Percentiles rank a stretch among this genome's conserved stretches.
Conservation (phyloP, 1,139 yeast genomes). For the Suhomyces wounanorum region DNA sequence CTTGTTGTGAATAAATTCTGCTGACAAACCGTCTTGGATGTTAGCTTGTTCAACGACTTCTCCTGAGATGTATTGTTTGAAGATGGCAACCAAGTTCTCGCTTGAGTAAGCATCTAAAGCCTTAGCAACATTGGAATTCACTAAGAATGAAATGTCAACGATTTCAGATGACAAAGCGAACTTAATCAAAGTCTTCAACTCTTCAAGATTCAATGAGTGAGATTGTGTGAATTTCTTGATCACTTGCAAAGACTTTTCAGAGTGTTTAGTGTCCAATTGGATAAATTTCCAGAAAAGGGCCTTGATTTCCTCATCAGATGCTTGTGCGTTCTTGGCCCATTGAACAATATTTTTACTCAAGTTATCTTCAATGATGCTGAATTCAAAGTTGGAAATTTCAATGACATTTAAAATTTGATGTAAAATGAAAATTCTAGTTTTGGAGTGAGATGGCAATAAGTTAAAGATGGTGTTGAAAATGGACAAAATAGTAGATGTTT, state of each 20-base stretch:
- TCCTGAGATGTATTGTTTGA: slow-evolving; percentile 41
- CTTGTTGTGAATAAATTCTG: slow-evolving; percentile 33
- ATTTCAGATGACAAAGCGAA: slow-evolving; percentile 43
- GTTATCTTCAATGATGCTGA: slow-evolving; percentile 36
- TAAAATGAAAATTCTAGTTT: slow-evolving; percentile 36
- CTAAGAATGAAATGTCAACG: slow-evolving; percentile 49
- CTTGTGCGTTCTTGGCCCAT: slow-evolving; percentile 35
- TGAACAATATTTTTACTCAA: slow-evolving; percentile 39
- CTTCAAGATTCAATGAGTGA: slow-evolving; percentile 26
- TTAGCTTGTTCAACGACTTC: slow-evolving; percentile 24
- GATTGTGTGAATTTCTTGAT: slow-evolving; percentile 39
- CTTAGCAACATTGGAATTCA: slow-evolving; percentile 41
- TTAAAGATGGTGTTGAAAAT: slow-evolving; percentile 48
- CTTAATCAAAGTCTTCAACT: slow-evolving; percentile 37
- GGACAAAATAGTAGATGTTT: slow-evolving; percentile 46
- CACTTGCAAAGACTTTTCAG: slow-evolving; percentile 36
- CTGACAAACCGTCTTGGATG: slow-evolving; percentile 21
- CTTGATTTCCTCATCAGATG: slow-evolving; percentile 32
- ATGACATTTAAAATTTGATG: slow-evolving; percentile 37
- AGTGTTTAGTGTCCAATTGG: slow-evolving; percentile 33
- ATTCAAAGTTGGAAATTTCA: slow-evolving; percentile 35
- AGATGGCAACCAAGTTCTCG: slow-evolving; percentile 28
- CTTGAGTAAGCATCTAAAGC: slow-evolving; percentile 26
- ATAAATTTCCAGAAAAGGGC: slow-evolving; percentile 44
- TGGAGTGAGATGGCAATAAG: slow-evolving; percentile 40